Conservation (phyloP, 2,329 filamentous ascomycete species). For the Purpureocillium takamizusanense region DNA sequence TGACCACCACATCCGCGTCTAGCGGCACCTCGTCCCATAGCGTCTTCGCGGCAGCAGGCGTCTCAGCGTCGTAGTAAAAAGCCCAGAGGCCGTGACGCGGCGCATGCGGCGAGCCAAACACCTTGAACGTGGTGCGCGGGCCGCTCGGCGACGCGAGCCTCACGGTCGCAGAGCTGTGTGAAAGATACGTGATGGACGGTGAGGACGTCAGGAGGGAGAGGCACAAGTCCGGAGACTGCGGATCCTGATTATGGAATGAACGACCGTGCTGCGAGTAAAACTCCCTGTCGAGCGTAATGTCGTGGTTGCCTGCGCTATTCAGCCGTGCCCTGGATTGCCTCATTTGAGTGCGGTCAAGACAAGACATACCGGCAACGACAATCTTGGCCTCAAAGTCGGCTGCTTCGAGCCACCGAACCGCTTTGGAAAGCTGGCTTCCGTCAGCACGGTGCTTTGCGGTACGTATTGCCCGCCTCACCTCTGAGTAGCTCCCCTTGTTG, state of each 20-base stretch:
- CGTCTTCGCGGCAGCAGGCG: conserved; percentile 8
- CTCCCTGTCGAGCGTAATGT: conserved; percentile 57
- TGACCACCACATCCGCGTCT: conserved; percentile 57
- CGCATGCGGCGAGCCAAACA: conserved; percentile 65
- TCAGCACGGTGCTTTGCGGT: too few relatives aligned
- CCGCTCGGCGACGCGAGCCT: conserved; percentile 43
- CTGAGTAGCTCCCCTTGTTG: conserved; percentile 56
- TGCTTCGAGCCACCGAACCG: conserved; percentile 57
- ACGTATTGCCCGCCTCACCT: too few relatives aligned
- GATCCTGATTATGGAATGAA: conserved; percentile 46
- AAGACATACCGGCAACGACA: conserved; percentile 51
- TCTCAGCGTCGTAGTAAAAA: conserved; percentile 47
- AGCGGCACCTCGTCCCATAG: conserved; percentile 56
- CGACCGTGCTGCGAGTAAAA: conserved; percentile 48
- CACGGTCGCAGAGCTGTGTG: conserved; percentile 46
- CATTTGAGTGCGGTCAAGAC: too few relatives aligned
- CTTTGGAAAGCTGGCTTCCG: conserved; percentile 43
- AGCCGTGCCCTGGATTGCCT: too few relatives aligned
- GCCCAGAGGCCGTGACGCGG: conserved; percentile 52
- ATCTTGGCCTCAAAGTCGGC: conserved; percentile 62
- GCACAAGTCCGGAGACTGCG: conserved; percentile 45
- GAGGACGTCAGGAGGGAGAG: conserved; percentile 44
- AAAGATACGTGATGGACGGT: conserved; percentile 53
- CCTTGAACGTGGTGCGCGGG: conserved; percentile 49
- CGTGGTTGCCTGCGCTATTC: conserved; percentile 57